phyloP scores from a whole-genome alignment of 805 yeast species.

The Teunomyces funiuensis region DNA sequence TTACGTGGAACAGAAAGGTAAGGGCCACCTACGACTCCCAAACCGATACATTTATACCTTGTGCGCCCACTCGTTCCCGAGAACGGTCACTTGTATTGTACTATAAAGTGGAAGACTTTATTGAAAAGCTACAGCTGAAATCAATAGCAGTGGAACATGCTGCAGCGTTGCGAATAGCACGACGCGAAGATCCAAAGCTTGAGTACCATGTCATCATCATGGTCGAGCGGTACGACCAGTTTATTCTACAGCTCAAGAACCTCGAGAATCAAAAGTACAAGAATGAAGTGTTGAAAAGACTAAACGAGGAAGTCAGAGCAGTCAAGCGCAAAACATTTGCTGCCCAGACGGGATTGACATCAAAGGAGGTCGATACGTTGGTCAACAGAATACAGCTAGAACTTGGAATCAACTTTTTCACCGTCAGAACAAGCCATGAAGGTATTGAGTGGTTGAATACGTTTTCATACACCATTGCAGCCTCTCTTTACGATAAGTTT shows the following conservation, averaged over 20 bases:
- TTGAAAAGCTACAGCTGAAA: slow-evolving; percentile 17
- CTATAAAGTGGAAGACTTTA: slow-evolving; percentile 48
- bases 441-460: slow-evolving; percentile 53
- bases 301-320: slow-evolving; percentile 5
- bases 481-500: slow-evolving; percentile 52
- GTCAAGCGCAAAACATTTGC: slow-evolving; percentile 6
- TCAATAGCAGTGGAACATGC: slow-evolving; percentile 9
- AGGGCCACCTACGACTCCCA: slow-evolving; percentile 48
- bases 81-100: slow-evolving; percentile 48
- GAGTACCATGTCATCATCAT: slow-evolving; percentile 41
- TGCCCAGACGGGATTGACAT: slow-evolving; percentile 11
- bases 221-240: slow-evolving; percentile 50
- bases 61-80: slow-evolving; percentile 34
- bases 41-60: slow-evolving; percentile 57
- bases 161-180: slow-evolving; percentile 12
- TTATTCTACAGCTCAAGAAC: slow-evolving; percentile 42
- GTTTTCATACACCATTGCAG: slow-evolving; percentile 55
- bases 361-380: slow-evolving; percentile 39
- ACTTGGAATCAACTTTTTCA: slow-evolving; percentile 50
- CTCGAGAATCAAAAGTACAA: slow-evolving; percentile 48
- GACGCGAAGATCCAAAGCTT: slow-evolving; percentile 17
- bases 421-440: slow-evolving; percentile 47
- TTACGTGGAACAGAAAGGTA: slow-evolving; percentile 53
- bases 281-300: slow-evolving; percentile 8
- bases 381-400: slow-evolving; percentile 47